Evolutionary conservation across 2,329 filamentous ascomycete species (phyloP).

Genomic region (Aureobasidium namibiae): DNA sequence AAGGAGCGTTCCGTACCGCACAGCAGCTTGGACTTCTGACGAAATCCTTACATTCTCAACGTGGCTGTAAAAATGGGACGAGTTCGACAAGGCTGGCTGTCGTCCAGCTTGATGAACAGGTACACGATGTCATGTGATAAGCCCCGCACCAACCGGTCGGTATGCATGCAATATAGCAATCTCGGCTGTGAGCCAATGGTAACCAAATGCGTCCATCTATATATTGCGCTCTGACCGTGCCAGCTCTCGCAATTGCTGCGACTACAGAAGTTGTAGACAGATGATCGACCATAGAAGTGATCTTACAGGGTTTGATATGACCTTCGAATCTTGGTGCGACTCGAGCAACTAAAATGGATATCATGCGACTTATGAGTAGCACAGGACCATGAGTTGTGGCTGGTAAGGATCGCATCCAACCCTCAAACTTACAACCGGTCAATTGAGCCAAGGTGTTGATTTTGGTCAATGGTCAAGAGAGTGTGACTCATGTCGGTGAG

Average conservation of each 20-base stretch:
- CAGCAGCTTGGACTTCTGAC: background rate
- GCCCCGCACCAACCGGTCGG: constrained; percentile 12
- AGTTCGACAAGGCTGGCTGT: constrained; percentile 5
- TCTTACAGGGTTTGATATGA: background rate
- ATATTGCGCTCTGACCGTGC: background rate
- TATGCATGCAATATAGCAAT: constrained; percentile 8
- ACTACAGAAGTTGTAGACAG: background rate
- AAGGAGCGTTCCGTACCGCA: constrained; percentile 11
- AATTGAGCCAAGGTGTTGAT: background rate
- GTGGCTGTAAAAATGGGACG: constrained; percentile 4
- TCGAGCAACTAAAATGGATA: background rate
- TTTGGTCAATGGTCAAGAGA: background rate
- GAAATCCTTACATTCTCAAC: background rate
- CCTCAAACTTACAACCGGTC: background rate
- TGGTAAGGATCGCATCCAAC: background rate
- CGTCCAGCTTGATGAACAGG: background rate
- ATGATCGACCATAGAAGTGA: background rate
- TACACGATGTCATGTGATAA: constrained; percentile 7
- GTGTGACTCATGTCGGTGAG: background rate
- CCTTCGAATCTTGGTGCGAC: background rate
- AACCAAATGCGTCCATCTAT: background rate
- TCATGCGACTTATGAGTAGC: background rate
- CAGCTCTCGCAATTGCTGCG: background rate
- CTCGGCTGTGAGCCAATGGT: background rate
- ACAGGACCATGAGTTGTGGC: background rate